Evolutionary conservation across 306 rosid species (phyloP), one percentile per base, ranked within the genome.

Genomic region (Lagenaria siceraria): DNA sequence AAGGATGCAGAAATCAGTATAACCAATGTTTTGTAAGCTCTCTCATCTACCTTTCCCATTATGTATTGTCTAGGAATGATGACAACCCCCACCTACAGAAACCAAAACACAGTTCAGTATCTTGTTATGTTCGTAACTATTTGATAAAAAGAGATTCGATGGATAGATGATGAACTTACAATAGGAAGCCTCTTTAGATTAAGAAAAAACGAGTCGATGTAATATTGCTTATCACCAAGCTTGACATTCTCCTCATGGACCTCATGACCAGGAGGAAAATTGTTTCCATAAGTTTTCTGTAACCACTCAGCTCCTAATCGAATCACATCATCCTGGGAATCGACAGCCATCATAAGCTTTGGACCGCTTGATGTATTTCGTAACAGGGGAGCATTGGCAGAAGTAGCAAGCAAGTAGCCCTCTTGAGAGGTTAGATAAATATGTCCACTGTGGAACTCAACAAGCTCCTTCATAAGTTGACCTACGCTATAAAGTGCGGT

Each of bases 41-140:
- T 90, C 78, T 96, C 92, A 77, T 96, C 99, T 35, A 96, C 98
- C 84, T 96, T 88, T 73, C 99, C 99, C 98, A 96, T 92, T 76
- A 96, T 90, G 80, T 96, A 89, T 80, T 88, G 91, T 81, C 99
- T 88, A 25, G 99, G 99, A 78, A 92, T 92, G 68, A 96, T 89
- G 60, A 96, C 88, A 62, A 96, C 99, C 64, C 99, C 99, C 81
- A 96, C 99, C 99, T 96, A 88, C 87, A 88, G 77, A 87, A 77
- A 79, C 59, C 35, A 60, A 17, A 77, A 75, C 63, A 55, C 77
- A 69, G 46, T 76, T 73, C 9, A 81, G 75, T 46, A 60, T 78
- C 56, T 65, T 21, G 36, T 24, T 58, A 42, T 17, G 49, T 58
- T 54, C 12, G 62, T 53, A 33, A 74, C 21, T 15, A 72, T 2